Evolutionary conservation across 306 rosid species (phyloP), one percentile per base, ranked within the genome.

Genomic region (Herpetospermum pedunculosum): DNA sequence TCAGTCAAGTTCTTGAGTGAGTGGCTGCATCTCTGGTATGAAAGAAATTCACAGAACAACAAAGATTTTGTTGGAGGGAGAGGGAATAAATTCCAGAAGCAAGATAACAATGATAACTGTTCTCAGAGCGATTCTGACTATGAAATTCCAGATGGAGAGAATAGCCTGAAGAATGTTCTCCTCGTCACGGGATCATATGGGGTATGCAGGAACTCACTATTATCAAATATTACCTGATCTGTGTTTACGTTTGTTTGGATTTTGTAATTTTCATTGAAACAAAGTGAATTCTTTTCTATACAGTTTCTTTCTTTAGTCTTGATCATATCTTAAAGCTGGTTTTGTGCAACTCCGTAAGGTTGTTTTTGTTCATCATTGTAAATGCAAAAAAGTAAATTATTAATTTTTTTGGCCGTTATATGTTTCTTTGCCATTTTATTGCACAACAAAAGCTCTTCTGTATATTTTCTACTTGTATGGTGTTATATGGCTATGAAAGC

Each of bases 171-270:
- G 83, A 91, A 88, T 40, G 88, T 91, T 80, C 95, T 94, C 72
- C 77, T 91, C 73, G 77, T 91, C 82, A 88, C 98, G 0, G 98
- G 98, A 59, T 97, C 96, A 73, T 73, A 76, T 60, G 97, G 98
- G 88, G 98, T 94, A 84, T 10, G 81, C 77, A 40, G 43, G 81
- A 62, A 46, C 63, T 44, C 14, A 44, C 40, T 50, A 12, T 67
- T 43, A 55, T 52, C 50, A n/a, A n/a, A n/a, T n/a, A n/a, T n/a
- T n/a, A 58, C 79, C 54, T 54, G 40, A 75, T 60, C 28, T 72
- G 38, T 49, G 23, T 54, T 77, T 43, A 46, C 44, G 21, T 77
- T 69, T 11, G 30, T 19, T 53, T 43, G 38, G 26, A 13, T 49
- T 76, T 76, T 69, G 62, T 35, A 35, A 19, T 53, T 68, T 35